phyloP scores from a whole-genome alignment of 441 rosid species.

The Adansonia gregorii region DNA sequence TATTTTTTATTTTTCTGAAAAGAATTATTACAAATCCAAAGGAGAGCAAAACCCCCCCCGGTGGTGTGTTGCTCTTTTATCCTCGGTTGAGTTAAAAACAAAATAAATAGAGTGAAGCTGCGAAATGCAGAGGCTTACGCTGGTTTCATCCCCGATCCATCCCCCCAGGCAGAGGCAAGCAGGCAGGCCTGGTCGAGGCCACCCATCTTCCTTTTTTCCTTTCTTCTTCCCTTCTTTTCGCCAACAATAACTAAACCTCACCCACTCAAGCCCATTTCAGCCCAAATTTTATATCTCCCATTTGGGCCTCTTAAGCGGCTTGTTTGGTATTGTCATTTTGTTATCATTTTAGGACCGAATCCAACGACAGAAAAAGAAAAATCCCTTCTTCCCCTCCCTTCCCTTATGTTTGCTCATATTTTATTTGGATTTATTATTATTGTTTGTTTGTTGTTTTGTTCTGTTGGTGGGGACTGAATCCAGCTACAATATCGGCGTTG shows the following conservation, averaged over 20 bases:
- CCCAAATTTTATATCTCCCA: not conserved
- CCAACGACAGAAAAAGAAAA: not conserved
- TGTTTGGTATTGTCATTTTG: not conserved
- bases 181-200: too few relatives aligned
- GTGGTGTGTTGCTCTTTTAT: not conserved
- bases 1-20: not conserved
- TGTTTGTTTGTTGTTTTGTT: too few relatives aligned
- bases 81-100: not conserved
- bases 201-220: too few relatives aligned
- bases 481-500: constrained; percentile 54
- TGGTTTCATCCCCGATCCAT: not conserved
- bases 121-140: not conserved
- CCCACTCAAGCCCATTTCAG: not conserved
- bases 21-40: not conserved
- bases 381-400: not conserved
- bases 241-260: too few relatives aligned
- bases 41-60: not conserved
- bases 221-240: too few relatives aligned
- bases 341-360: not conserved
- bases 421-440: not conserved
- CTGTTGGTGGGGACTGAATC: too few relatives aligned
- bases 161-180: too few relatives aligned
- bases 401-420: not conserved
- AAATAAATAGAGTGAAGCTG: not conserved
- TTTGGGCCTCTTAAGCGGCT: not conserved